Evolutionary conservation across 163 green algal species (phyloP).

Genomic region (Picocystis sp.): DNA sequence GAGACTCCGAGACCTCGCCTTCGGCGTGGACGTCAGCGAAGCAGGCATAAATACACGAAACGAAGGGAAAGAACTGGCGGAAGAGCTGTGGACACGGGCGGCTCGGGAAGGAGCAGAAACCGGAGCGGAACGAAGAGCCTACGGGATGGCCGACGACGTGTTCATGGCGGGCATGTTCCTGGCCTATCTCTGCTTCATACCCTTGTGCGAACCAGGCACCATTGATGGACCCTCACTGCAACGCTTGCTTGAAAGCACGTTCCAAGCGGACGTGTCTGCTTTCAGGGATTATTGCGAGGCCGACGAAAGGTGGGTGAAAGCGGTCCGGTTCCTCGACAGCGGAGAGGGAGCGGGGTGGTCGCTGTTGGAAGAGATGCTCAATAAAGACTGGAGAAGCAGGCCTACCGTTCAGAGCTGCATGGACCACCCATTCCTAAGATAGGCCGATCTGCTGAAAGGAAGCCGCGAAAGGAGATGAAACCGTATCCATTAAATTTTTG

Average conservation of each 20-base stretch:
- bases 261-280: constrained; percentile 24
- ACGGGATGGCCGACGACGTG: constrained; percentile 42
- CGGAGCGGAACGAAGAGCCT: constrained; percentile 21
- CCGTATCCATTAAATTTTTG: constrained; percentile 33
- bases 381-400: constrained; percentile 26
- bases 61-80: constrained; percentile 13
- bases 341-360: constrained; percentile 27
- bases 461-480: constrained; percentile 7
- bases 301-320: constrained; percentile 30
- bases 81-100: constrained; percentile 28
- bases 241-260: constrained; percentile 30
- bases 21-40: constrained; percentile 26
- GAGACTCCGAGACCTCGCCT: constrained; percentile 24
- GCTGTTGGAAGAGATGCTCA: constrained; percentile 32
- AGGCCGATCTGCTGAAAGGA: background rate
- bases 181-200: constrained; percentile 32
- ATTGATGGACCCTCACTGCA: constrained; percentile 34
- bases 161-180: constrained; percentile 29
- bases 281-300: constrained; percentile 34
- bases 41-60: background rate
- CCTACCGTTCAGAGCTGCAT: constrained; percentile 15
- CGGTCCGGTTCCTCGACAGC: constrained; percentile 28
- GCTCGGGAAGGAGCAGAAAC: constrained; percentile 20
- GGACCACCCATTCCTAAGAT: too few species aligned
- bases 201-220: constrained; percentile 27